phyloP scores from a whole-genome alignment of 2,329 filamentous ascomycete species.

The Trichoderma citrinoviride region DNA sequence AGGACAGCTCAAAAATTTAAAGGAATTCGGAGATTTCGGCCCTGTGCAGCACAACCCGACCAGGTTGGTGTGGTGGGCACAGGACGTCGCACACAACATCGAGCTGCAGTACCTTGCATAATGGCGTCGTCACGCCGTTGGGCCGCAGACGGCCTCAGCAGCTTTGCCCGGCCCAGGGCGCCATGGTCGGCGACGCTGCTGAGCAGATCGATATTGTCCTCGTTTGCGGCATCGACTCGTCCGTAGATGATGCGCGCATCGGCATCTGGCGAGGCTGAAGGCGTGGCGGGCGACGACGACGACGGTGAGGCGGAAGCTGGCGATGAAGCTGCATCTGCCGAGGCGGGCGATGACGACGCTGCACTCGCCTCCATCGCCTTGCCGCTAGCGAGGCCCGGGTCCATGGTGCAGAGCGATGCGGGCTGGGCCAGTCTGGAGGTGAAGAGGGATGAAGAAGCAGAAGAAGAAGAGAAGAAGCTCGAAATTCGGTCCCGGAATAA shows the following conservation, averaged over 20 bases:
- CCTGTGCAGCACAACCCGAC: background rate
- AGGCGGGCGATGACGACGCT: conserved; percentile 3
- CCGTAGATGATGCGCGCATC: conserved; percentile 33
- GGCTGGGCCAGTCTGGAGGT: background rate
- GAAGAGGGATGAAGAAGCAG: background rate
- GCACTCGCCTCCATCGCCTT: background rate
- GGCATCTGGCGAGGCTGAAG: conserved; percentile 23
- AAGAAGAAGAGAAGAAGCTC: background rate
- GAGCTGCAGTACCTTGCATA: conserved; percentile 19
- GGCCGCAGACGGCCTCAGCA: conserved; percentile 9
- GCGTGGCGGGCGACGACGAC: background rate
- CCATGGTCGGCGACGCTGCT: conserved; percentile 29
- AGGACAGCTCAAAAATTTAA: background rate
- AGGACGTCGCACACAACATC: background rate
- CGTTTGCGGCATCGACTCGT: conserved; percentile 38
- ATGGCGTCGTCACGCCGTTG: conserved; percentile 15
- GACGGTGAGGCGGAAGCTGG: conserved; percentile 4
- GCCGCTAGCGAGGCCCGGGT: conserved; percentile 3
- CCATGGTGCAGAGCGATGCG: background rate
- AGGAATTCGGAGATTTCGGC: background rate
- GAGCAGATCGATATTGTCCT: conserved; percentile 35
- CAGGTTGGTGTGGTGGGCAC: background rate
- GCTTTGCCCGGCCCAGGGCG: conserved; percentile 13
- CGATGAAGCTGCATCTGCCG: background rate
- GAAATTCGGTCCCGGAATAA: background rate